Evolutionary conservation across 257 asterid species (phyloP).

Genomic region (Penstemon newberryi): DNA sequence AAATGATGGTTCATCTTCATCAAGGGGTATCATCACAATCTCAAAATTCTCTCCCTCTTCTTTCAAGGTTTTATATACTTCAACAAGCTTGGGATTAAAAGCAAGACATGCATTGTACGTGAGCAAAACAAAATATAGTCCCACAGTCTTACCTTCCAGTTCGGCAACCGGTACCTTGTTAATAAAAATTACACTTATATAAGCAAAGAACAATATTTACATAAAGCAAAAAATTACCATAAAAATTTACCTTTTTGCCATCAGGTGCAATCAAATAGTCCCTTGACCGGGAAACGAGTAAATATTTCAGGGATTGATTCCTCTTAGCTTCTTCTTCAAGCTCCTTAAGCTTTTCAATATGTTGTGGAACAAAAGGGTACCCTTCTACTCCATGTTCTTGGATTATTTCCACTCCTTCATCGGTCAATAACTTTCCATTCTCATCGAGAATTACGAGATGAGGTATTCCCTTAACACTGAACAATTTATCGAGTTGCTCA

Average conservation of each 20-base stretch:
- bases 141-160: conserved; percentile 80
- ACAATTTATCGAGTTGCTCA: conserved; percentile 42
- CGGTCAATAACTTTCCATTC: conserved; percentile 53
- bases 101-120: conserved; percentile 34
- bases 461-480: conserved; percentile 71
- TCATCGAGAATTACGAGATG: conserved; percentile 65
- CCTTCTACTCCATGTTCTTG: conserved; percentile 66
- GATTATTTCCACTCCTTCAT: conserved; percentile 51
- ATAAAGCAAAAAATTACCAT: not conserved
- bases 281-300: conserved; percentile 53
- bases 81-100: conserved; percentile 55
- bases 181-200: conserved; percentile 11
- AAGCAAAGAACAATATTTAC: not conserved
- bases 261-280: conserved; percentile 65
- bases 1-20: conserved; percentile 55
- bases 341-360: conserved; percentile 45
- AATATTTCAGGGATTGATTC: conserved; percentile 65
- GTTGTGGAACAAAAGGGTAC: conserved; percentile 65
- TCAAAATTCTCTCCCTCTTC: conserved; percentile 57
- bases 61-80: conserved; percentile 53
- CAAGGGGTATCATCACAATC: conserved; percentile 84
- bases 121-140: conserved; percentile 55
- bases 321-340: conserved; percentile 63
- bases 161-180: conserved; percentile 64
- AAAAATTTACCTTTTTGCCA: conserved; percentile 57